Evolutionary conservation across 177 flowering plant genomes (phyloP).

Genomic region (Vitis hybrid): DNA sequence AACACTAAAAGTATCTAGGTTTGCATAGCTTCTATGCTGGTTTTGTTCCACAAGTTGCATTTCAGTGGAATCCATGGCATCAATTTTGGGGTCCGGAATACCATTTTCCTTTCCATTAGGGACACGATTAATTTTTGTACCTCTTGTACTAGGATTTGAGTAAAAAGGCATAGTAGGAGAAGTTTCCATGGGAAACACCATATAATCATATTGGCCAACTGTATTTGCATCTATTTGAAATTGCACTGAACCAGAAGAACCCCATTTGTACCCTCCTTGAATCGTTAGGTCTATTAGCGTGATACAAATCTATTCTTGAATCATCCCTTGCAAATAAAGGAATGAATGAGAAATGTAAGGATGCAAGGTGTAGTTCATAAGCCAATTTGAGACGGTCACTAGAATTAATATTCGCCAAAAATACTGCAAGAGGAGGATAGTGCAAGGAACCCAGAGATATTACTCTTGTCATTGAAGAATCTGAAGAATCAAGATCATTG

Average conservation of each 20-base stretch:
- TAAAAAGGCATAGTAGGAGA: conserved; percentile 30
- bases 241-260: conserved; percentile 44
- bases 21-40: too few species aligned
- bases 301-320: conserved; percentile 38
- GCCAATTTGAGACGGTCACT: conserved; percentile 36
- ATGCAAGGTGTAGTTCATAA: conserved; percentile 48
- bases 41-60: too few species aligned
- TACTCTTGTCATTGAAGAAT: conserved; percentile 80
- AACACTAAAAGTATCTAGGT: too few species aligned
- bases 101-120: too few species aligned
- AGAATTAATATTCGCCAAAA: conserved; percentile 61
- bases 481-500: conserved; percentile 90
- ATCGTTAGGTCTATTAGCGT: conserved; percentile 28
- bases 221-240: conserved; percentile 41
- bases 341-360: conserved; percentile 59
- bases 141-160: conserved; percentile 35
- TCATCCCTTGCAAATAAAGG: conserved; percentile 54
- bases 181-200: conserved; percentile 46
- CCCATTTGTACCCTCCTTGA: conserved; percentile 35
- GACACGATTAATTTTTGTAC: conserved; percentile 1
- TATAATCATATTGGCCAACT: conserved; percentile 42
- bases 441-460: conserved; percentile 80
- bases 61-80: too few species aligned
- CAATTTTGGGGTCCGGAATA: too few species aligned
- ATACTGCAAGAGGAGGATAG: conserved; percentile 90